These are phyloP conservation scores for Leccinum subgranulosum DNA, from an alignment of 768 basidiomycete species.

Conservation along the genomic window DNA sequence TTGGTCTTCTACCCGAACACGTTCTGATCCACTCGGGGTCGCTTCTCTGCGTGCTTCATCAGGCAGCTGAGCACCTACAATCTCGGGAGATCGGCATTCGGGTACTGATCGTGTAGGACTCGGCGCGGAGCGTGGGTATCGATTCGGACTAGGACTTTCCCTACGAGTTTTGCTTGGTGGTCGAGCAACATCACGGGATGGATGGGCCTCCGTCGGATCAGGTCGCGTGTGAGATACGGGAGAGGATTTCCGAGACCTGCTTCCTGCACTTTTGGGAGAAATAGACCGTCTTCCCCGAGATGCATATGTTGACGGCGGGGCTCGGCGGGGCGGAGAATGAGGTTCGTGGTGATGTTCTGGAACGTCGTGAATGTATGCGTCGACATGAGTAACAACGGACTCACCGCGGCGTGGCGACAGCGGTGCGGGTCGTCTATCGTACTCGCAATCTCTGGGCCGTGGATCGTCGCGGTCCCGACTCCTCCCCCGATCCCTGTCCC, in stretches of 20 bases:
- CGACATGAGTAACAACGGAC: background rate
- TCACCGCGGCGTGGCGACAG: constrained; percentile 27
- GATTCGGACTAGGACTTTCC: constrained; percentile 15
- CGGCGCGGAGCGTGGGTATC: background rate
- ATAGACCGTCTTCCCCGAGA: constrained; percentile 21
- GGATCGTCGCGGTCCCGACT: constrained; percentile 22
- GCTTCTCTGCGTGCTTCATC: constrained; percentile 1
- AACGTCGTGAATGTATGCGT: background rate
- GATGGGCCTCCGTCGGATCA: constrained; percentile 10
- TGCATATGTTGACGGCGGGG: constrained; percentile 5
- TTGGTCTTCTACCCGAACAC: constrained; percentile 3
- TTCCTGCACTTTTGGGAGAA: constrained; percentile 20
- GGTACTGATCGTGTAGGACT: constrained; percentile 12
- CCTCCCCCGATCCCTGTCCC: constrained; percentile 9
- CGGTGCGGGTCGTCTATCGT: constrained; percentile 18
- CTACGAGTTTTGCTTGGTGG: constrained; percentile 11
- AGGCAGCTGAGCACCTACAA: background rate
- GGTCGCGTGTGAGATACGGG: constrained; percentile 10
- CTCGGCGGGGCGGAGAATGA: constrained; percentile 14
- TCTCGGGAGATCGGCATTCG: constrained; percentile 4
- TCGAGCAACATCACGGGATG: constrained; percentile 11
- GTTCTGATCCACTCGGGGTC: background rate
- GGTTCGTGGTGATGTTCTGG: constrained; percentile 16
- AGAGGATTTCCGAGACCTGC: constrained; percentile 23
- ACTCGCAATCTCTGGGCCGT: constrained; percentile 18